Evolutionary conservation across 495 filamentous ascomycete species (phyloP), one percentile per base, ranked within the genome.

Genomic region (Pyronema domesticum): DNA sequence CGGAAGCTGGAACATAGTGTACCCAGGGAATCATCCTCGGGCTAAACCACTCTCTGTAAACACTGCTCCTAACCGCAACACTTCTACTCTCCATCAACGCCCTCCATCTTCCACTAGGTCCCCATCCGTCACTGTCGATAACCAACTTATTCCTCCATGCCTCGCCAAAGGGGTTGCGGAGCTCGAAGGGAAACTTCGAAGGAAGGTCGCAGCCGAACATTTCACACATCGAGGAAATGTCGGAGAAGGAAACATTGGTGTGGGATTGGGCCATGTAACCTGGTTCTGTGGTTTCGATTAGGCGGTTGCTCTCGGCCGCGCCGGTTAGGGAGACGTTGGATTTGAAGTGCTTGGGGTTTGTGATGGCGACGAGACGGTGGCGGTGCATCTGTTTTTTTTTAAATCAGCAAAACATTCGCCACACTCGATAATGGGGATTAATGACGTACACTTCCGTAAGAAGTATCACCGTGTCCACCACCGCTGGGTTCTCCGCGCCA

Each of bases 401-500:
- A 46, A 14, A 50, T n/a, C 5, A 5, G 10, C 1, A 30, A 30
- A 30, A 30, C 23, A 1, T 14, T 15, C 9, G 3, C 9, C 18
- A 11, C 9, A 37, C n/a, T 14, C 15, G 7, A 14, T 8, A 37
- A 15, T 3, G 33, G 13, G 37, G 6, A 13, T 15, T 18, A 36
- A 9, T 34, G 9, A 46, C 55, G 52, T 51, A 62, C 60, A 40
- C 58, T 61, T 45, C 59, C 51, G 18, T 60, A 62, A n/a, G 54
- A 55, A 40, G 45, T 47, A 37, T 62, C 60, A 2, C 60, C 60
- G 39, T 17, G 56, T 1, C 60, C 60, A 11, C 91, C 91, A 40
- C 91, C 91, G 0, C 89, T 98, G 1, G 91, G 94, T 4, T 85
- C 86, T 7, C 91, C 91, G 43, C 89, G 81, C 91, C 91, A 98